Conservation (phyloP, 2,329 filamentous ascomycete species). For the Colletotrichum plurivorum region DNA sequence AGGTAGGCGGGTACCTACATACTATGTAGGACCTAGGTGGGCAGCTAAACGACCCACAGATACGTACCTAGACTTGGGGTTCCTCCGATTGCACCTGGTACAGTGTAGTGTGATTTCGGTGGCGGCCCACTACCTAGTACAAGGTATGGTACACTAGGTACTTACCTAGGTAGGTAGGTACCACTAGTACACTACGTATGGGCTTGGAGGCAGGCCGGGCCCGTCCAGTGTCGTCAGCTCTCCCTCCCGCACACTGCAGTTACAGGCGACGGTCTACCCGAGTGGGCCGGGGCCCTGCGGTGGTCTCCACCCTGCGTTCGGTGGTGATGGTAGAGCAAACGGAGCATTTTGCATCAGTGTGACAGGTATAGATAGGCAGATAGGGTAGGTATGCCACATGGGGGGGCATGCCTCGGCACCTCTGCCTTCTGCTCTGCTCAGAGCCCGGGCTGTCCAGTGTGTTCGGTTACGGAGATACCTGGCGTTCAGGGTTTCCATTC, state of each 20-base stretch:
- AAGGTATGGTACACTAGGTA: too few species aligned
- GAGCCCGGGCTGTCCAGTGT: too few species aligned
- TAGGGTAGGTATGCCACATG: neutral
- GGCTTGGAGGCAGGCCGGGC: too few species aligned
- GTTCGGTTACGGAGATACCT: neutral
- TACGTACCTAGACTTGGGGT: neutral
- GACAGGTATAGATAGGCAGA: neutral
- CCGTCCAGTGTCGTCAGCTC: too few species aligned
- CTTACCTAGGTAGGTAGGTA: too few species aligned
- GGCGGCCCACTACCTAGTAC: neutral
- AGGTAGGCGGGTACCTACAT: too few species aligned
- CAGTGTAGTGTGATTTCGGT: neutral
- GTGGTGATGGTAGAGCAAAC: neutral
- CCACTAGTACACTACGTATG: too few species aligned
- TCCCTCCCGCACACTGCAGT: slow-evolving; percentile 18
- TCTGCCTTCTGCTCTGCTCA: too few species aligned
- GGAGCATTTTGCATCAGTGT: neutral
- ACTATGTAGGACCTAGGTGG: too few species aligned
- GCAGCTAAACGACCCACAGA: too few species aligned
- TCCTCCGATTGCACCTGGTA: neutral
- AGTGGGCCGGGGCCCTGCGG: neutral
- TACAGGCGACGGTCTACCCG: slow-evolving; percentile 4
- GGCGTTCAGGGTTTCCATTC: slow-evolving; percentile 22
- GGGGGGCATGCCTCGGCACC: neutral
- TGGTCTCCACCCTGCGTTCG: neutral